phyloP scores from a whole-genome alignment of 495 filamentous ascomycete species.

The Trichoderma parareesei region DNA sequence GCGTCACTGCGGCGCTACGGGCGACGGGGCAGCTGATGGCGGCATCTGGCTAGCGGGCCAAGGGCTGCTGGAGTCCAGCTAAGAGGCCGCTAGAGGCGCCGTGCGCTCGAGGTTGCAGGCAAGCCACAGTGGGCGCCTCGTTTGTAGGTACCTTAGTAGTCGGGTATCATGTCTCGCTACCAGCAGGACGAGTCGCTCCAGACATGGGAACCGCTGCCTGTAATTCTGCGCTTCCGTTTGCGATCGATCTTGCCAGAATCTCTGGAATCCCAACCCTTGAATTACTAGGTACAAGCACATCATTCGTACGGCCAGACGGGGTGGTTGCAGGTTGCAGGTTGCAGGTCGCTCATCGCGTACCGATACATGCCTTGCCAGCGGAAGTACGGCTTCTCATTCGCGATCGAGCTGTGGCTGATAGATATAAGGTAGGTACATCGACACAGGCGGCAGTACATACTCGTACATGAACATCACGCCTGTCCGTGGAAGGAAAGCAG shows the following conservation, averaged over 20 bases:
- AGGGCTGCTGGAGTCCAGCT: background rate
- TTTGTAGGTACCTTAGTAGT: background rate
- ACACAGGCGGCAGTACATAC: too few relatives aligned
- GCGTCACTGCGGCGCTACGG: slow-evolving; percentile 7
- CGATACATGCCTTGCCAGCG: too few relatives aligned
- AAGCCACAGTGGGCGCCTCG: slow-evolving; percentile 2
- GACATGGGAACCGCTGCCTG: too few relatives aligned
- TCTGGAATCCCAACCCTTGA: background rate
- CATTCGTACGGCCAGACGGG: background rate
- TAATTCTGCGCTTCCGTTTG: background rate
- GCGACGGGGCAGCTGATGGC: slow-evolving; percentile 1
- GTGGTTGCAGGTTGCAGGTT: background rate
- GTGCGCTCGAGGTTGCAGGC: background rate
- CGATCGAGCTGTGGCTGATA: background rate
- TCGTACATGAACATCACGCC: too few relatives aligned
- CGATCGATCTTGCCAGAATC: background rate
- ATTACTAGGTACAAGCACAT: too few relatives aligned
- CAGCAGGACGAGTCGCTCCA: too few relatives aligned
- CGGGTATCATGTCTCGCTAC: too few relatives aligned
- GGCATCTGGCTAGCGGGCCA: slow-evolving; percentile 2
- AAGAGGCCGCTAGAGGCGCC: background rate
- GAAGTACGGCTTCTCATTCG: too few relatives aligned
- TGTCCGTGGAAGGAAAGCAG: too few relatives aligned
- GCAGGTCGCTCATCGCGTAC: too few relatives aligned
- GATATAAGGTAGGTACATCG: too few relatives aligned